Percentiles rank a stretch among this genome's conserved stretches.
phyloP scores from a whole-genome alignment of 2,329 filamentous ascomycete genomes.

The Plenodomus tracheiphilus region DNA sequence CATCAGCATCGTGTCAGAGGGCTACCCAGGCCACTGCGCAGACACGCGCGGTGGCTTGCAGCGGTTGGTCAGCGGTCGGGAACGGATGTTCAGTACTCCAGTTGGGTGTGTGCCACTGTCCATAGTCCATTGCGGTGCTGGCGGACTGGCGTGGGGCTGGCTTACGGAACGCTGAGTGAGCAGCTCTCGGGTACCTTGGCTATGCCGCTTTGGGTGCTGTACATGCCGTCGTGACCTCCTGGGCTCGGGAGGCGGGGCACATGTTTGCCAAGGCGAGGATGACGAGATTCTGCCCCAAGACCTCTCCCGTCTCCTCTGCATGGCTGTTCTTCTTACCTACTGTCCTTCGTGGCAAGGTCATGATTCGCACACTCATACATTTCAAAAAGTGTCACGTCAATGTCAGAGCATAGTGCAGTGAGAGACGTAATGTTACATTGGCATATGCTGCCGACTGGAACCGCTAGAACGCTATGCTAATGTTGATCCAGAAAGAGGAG shows the following conservation, averaged over 20 bases:
- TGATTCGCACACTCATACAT: no score
- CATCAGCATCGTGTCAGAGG: neutral
- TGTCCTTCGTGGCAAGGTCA: no score
- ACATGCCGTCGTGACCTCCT: no score
- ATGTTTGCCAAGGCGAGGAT: neutral
- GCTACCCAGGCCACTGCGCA: neutral
- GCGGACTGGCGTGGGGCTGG: neutral
- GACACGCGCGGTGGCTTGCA: neutral
- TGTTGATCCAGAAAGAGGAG: neutral
- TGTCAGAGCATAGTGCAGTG: neutral
- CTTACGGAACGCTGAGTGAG: neutral
- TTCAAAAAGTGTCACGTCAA: no score
- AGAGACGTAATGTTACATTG: neutral
- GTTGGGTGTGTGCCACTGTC: no score
- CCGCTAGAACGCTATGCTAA: neutral
- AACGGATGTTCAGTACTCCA: neutral
- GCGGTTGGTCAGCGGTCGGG: slow-evolving; percentile 6
- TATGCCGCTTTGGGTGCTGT: neutral
- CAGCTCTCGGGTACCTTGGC: neutral
- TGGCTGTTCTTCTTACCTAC: neutral
- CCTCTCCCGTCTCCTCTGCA: neutral
- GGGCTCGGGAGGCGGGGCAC: neutral
- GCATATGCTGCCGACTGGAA: neutral
- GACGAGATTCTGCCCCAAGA: neutral
- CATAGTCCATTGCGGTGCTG: no score